Conservation (phyloP, 306 rosid genomes). For the Astragalus membranaceus region DNA sequence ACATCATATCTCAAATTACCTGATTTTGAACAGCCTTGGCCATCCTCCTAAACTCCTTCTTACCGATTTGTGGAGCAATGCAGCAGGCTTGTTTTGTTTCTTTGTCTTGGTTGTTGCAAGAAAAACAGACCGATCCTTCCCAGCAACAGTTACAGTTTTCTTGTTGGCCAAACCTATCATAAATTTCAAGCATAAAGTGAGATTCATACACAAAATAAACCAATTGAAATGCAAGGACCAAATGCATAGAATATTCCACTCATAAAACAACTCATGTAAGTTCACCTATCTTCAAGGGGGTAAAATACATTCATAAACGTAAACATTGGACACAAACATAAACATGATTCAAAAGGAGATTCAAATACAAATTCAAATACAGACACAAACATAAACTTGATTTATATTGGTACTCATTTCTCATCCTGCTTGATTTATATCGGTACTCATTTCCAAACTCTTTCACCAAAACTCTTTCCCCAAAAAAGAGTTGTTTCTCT, state of each 20-base stretch:
- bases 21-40: constrained; percentile 72
- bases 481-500: too few species aligned
- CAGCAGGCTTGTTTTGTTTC: constrained; percentile 83
- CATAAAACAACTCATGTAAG: not conserved
- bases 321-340: too few species aligned
- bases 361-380: too few species aligned
- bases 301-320: not conserved
- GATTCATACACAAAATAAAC: not conserved
- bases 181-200: not conserved
- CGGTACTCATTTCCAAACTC: too few species aligned
- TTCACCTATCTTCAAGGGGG: not conserved
- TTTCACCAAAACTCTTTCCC: too few species aligned
- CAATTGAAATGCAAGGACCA: not conserved
- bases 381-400: too few species aligned
- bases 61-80: constrained; percentile 71
- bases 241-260: not conserved
- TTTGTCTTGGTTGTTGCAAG: constrained; percentile 80
- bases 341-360: too few species aligned
- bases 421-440: too few species aligned
- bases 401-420: too few species aligned
- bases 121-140: constrained; percentile 68
- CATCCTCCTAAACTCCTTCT: constrained; percentile 73
- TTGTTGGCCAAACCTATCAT: constrained; percentile 85
- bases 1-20: constrained; percentile 31
- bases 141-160: constrained; percentile 72